Evolutionary conservation across 192 early-diverging fungal species (phyloP), one percentile per base, ranked within the genome.

Genomic region (Paraglomus brasilianum): DNA sequence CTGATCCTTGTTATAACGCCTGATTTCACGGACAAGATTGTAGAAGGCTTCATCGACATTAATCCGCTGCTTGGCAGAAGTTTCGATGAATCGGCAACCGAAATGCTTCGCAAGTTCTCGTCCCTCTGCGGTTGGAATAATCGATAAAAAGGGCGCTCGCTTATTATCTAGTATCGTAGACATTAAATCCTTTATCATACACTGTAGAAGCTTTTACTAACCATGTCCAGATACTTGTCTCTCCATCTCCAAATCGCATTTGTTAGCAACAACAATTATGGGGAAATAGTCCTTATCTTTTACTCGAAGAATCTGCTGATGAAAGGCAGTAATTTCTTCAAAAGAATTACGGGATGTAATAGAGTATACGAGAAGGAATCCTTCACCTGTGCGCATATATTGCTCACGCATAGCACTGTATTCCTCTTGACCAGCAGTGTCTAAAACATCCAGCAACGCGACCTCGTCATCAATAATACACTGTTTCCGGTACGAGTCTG

Each of bases 401-500:
- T 98, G 94, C 77, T 98, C 96, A 24, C 95, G 84, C 82, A 98
- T 90, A 5, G 90, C 90, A 71, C 86, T 88, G 82, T 94, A 96
- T 77, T 95, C 94, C 72, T 96, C 94, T 74, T 98, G 95, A 24
- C 95, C 95, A 14, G 94, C 94, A 7, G 94, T 98, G 77, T 98
- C 95, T 50, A 98, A 86, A 9, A 98, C 91, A 65, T 98, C 95
- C 22, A 98, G 83, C 68, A 94, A 86, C 46, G 91, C 91, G 1
- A 89, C 87, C 68, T 89, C 86, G 41, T 91, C 88, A 77, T 98
- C 94, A 58, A 98, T 94, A 17, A 92, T 84, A 74, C 93, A 92
- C 78, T 96, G 95, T 75, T 96, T 96, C 60, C 92, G 87, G 82
- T 98, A 98, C n/a, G 94, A 96, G 81, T 98, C 95, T 82, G 63